These are phyloP conservation scores for Ophiostoma montium DNA, from an alignment of 2,329 filamentous ascomycete species.

Conservation along the genomic window DNA sequence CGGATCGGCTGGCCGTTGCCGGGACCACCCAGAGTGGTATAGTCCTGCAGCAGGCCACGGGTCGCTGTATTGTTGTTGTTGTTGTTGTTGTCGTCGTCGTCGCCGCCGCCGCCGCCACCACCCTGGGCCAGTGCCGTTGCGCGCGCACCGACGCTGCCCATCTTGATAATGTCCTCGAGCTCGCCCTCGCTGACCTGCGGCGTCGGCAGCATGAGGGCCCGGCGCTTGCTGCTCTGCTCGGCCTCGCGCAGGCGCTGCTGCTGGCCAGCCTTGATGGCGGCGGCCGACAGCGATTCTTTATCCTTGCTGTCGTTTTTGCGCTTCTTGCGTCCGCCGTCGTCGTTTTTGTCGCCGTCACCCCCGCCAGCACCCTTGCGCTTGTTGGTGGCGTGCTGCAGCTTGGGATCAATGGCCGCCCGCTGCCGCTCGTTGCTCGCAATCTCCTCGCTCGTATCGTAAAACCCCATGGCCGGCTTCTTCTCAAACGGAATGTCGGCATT, in stretches of 20 bases:
- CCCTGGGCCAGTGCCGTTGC: constrained; percentile 62
- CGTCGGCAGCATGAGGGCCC: constrained; percentile 65
- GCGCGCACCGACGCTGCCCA: constrained; percentile 86
- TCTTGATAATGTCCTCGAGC: constrained; percentile 95
- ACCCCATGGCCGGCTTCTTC: constrained; percentile 74
- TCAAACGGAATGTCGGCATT: constrained; percentile 98
- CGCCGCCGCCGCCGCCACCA: too few species aligned
- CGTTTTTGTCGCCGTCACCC: constrained; percentile 72
- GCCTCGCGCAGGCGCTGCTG: constrained; percentile 91
- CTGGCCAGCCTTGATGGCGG: constrained; percentile 84
- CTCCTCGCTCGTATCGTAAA: constrained; percentile 87
- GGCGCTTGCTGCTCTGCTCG: constrained; percentile 89
- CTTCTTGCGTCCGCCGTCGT: constrained; percentile 47
- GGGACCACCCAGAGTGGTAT: constrained; percentile 61
- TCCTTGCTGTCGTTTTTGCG: constrained; percentile 82
- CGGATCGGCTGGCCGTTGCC: constrained; percentile 66
- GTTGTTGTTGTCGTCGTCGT: too few species aligned
- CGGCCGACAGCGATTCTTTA: constrained; percentile 60
- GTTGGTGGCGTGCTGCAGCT: constrained; percentile 66
- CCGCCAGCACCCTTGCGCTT: constrained; percentile 98
- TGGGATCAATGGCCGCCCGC: constrained; percentile 74
- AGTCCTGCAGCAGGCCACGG: constrained; percentile 73
- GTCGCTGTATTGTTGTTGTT: constrained; percentile 76
- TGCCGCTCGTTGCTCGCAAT: constrained; percentile 67
- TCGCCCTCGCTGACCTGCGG: constrained; percentile 90